phyloP scores from a whole-genome alignment of 2,329 filamentous ascomycete genomes.

The Bipolaris bicolor region DNA sequence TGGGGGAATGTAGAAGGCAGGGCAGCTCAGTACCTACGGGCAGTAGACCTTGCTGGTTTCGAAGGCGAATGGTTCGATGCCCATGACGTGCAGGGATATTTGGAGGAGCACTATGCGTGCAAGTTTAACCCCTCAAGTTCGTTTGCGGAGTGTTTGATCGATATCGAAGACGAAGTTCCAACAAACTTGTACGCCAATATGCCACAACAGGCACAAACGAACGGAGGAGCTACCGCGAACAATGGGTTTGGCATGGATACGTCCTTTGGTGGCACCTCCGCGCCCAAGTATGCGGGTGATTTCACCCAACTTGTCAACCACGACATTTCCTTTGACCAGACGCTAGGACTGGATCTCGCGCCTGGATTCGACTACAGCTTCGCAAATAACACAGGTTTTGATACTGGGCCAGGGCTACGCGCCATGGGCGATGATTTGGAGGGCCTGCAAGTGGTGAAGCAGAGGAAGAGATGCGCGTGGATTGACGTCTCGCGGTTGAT shows the following conservation, averaged over 20 bases:
- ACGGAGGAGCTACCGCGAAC: background rate
- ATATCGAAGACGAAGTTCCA: conserved; percentile 32
- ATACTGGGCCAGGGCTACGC: conserved; percentile 25
- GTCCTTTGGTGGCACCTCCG: conserved; percentile 13
- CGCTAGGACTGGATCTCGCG: conserved; percentile 43
- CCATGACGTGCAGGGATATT: conserved; percentile 76
- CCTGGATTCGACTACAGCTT: conserved; percentile 34
- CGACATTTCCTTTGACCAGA: conserved; percentile 39
- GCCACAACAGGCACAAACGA: background rate
- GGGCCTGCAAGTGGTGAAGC: conserved; percentile 25
- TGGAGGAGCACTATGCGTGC: conserved; percentile 66
- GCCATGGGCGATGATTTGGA: conserved; percentile 24
- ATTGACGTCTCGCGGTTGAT: conserved; percentile 54
- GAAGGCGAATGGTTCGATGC: conserved; percentile 79
- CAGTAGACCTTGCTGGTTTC: conserved; percentile 65
- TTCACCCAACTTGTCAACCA: conserved; percentile 22
- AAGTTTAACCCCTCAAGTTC: conserved; percentile 66
- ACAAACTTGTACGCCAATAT: background rate
- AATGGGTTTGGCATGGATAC: conserved; percentile 36
- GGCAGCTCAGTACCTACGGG: conserved; percentile 29
- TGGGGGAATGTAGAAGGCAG: conserved; percentile 23
- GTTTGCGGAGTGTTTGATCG: conserved; percentile 58
- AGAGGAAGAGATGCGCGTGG: conserved; percentile 47
- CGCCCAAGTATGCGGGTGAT: conserved; percentile 8
- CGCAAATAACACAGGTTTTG: conserved; percentile 13